Evolutionary conservation across 2,329 filamentous ascomycete species (phyloP).

Genomic region (Eurotiales sp.): DNA sequence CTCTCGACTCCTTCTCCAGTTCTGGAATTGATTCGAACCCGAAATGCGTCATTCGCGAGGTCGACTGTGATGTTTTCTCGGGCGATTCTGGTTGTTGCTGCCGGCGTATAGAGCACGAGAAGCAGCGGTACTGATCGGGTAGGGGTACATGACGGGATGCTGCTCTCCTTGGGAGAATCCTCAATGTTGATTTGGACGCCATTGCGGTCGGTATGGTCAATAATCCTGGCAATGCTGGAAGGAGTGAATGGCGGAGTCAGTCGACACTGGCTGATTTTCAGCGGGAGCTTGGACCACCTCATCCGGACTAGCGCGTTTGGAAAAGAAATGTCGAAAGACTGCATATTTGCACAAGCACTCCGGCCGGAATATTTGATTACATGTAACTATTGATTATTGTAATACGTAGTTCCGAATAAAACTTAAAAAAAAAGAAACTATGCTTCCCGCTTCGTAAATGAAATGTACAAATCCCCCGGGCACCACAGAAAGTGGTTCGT

Average conservation of each 20-base stretch:
- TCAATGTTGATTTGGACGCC: conserved; percentile 34
- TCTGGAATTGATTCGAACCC: conserved; percentile 83
- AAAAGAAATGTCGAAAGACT: too few species aligned
- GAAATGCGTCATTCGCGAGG: conserved; percentile 74
- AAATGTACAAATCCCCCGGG: conserved; percentile 18
- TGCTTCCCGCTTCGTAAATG: conserved; percentile 15
- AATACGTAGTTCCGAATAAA: not conserved
- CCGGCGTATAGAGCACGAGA: conserved; percentile 48
- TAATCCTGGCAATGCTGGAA: not conserved
- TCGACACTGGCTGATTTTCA: not conserved
- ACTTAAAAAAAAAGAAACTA: not conserved
- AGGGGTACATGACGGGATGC: conserved; percentile 23
- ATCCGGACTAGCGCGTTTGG: not conserved
- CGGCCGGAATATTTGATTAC: too few species aligned
- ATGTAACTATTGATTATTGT: too few species aligned
- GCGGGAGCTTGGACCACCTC: not conserved
- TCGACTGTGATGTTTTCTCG: too few species aligned
- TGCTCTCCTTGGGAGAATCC: conserved; percentile 32
- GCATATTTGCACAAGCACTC: too few species aligned
- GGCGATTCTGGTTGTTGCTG: conserved; percentile 18
- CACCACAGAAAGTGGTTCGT: conserved; percentile 36
- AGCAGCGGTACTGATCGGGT: conserved; percentile 43
- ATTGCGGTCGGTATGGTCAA: conserved; percentile 17
- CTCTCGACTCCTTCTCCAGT: conserved; percentile 67
- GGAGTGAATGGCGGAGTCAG: too few species aligned